Base-by-base conservation (phyloP, 2,329 filamentous ascomycete species). In the Penicillium sp. region DNA sequence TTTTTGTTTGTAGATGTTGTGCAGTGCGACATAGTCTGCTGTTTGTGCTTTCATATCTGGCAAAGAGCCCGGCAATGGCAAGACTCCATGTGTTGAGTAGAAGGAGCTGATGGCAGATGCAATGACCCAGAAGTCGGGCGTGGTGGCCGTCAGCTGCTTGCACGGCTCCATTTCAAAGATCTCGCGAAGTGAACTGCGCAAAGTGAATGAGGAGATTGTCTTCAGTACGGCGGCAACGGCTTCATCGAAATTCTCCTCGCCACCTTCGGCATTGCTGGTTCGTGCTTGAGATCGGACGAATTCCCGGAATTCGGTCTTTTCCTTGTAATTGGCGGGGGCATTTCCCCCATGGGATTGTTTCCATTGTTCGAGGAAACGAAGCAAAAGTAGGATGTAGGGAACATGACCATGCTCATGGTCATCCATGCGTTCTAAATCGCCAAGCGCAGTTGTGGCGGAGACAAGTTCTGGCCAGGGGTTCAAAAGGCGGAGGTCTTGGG, bases 21-120 rank as follows among this genome's bases (percentile, higher is more conserved):
- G 92, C 9, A 98, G 74, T 54, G 81, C 74, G 50, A 98, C 83
- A 67, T 98, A 98, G 45, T 93, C 84, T 39, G 75, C 79, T 3
- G 89, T 95, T 58, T 90, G 79, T 2, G 92, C 88, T 69, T 98
- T 98, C 92, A 98, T 98, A 62, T 98, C 92, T 1, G 93, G 92
- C 1, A 98, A 71, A 2, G 83, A 80, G 9, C 92, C 93, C 0
- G 89, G 83, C 0, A 98, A 71, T 11, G 92, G 92, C 4, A 98
- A 73, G 17, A 82, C 74, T 6, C 74, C 68, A 58, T 95, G 79
- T 37, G 78, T 78, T 7, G 75, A 64, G 61, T 90, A 82, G 62
- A 98, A 98, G 13, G 74, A 59, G 43, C 80, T 80, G 38, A 96
- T 73, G 0, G 90, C 89, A 38, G 80, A 75, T 6, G 85, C 84